Evolutionary conservation across 2,329 filamentous ascomycete species (phyloP).

Genomic region (Neoscytalidium dimidiatum): DNA sequence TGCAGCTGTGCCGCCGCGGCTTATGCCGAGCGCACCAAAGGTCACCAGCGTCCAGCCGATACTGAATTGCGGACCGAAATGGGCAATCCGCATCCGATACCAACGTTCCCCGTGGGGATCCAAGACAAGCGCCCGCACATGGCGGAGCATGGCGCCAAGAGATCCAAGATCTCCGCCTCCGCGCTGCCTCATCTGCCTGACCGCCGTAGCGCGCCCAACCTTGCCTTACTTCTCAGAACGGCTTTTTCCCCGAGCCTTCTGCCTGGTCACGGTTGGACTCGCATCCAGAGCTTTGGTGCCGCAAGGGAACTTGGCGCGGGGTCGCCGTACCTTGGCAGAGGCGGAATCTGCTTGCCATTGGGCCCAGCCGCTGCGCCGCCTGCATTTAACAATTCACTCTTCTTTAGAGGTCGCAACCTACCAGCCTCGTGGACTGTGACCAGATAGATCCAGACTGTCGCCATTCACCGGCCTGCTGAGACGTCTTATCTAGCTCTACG

Average conservation of each 20-base stretch:
- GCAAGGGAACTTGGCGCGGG: not conserved
- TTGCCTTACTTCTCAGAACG: not conserved
- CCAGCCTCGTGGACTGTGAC: not conserved
- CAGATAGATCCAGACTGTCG: not conserved
- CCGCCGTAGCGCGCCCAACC: not conserved
- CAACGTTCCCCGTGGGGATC: conserved; percentile 14
- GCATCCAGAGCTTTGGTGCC: not conserved
- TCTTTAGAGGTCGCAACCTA: not conserved
- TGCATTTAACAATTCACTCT: not conserved
- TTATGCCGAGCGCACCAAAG: not conserved
- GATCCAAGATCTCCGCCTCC: conserved; percentile 8
- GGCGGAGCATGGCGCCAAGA: conserved; percentile 8
- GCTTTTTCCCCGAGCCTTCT: not conserved
- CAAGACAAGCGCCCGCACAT: not conserved
- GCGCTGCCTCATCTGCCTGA: not conserved
- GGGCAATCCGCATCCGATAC: not conserved
- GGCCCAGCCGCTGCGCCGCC: not conserved
- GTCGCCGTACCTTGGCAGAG: conserved; percentile 3
- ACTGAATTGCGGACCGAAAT: not conserved
- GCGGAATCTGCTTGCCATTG: not conserved
- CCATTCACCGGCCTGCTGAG: not conserved
- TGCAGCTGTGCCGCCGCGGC: not conserved
- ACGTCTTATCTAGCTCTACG: not conserved
- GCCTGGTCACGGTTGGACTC: not conserved
- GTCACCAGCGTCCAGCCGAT: not conserved